These are phyloP conservation scores for Fistulifera pelliculosa DNA, from an alignment of 108 stramenopile genomes.

Conservation along the genomic window DNA sequence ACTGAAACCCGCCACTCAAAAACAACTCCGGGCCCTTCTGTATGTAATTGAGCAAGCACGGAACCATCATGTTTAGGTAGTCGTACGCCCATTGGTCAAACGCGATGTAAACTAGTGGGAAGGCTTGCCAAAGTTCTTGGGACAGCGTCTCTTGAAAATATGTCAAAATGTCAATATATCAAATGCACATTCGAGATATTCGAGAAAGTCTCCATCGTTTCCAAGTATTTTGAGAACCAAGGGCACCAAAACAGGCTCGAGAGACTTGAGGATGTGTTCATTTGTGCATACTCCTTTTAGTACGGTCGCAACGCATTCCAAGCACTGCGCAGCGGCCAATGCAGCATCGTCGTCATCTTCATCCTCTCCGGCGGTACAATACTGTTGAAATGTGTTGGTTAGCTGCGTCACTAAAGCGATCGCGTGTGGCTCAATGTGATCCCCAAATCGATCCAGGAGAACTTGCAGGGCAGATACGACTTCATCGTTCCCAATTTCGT, in stretches of 20 bases:
- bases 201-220: conserved; percentile 87
- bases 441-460: conserved; percentile 89
- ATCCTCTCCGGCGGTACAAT: conserved; percentile 85
- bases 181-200: conserved; percentile 89
- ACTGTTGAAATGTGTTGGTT: conserved; percentile 78
- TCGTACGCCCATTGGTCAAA: conserved; percentile 95
- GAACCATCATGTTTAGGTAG: conserved; percentile 89
- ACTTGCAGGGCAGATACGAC: conserved; percentile 90
- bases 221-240: conserved; percentile 79
- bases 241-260: conserved; percentile 89
- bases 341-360: conserved; percentile 96
- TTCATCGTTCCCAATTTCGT: conserved; percentile 93
- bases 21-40: conserved; percentile 72
- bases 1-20: conserved; percentile 40
- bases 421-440: conserved; percentile 92
- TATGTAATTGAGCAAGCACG: conserved; percentile 91
- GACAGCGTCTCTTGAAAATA: conserved; percentile 84
- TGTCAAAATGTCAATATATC: conserved; percentile 92
- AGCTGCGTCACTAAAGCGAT: conserved; percentile 84
- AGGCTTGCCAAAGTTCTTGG: conserved; percentile 85
- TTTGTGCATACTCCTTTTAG: conserved; percentile 79
- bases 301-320: conserved; percentile 93
- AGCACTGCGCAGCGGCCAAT: conserved; percentile 92
- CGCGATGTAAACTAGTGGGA: conserved; percentile 84
- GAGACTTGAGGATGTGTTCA: conserved; percentile 59